Conservation (phyloP, 768 basidiomycete genomes). For the Dendrothele bispora region DNA sequence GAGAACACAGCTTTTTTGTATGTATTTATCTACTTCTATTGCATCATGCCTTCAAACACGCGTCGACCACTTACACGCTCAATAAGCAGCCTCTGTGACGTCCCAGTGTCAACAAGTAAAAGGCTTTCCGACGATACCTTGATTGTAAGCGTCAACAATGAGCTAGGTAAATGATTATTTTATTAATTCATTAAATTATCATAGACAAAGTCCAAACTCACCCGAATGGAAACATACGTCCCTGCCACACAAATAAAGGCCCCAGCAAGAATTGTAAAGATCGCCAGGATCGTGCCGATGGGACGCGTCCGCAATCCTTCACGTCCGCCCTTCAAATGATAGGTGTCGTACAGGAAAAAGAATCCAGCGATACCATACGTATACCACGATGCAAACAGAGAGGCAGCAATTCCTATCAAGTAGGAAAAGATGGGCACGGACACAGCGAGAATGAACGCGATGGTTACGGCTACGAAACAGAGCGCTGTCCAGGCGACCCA, state of each 20-base stretch:
- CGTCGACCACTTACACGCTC: too few relatives aligned
- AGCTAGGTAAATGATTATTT: constrained; percentile 27
- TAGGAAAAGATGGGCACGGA: constrained; percentile 58
- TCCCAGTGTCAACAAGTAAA: constrained; percentile 43
- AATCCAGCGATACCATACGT: constrained; percentile 55
- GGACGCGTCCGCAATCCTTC: constrained; percentile 30
- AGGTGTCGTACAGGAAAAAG: constrained; percentile 53
- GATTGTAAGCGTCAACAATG: constrained; percentile 44
- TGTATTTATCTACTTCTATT: too few relatives aligned
- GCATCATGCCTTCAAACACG: too few relatives aligned
- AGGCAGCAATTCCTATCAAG: constrained; percentile 51
- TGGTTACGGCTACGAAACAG: constrained; percentile 37
- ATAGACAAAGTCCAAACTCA: constrained; percentile 17
- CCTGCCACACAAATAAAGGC: constrained; percentile 54
- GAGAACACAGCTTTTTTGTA: too few relatives aligned
- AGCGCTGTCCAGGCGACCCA: constrained; percentile 48
- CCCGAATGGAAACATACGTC: constrained; percentile 53
- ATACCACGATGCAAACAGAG: constrained; percentile 60
- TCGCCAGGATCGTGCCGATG: constrained; percentile 32
- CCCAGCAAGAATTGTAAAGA: constrained; percentile 45
- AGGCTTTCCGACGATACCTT: constrained; percentile 43
- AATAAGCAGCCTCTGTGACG: too few relatives aligned
- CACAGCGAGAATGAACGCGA: constrained; percentile 47
- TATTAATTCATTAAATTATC: neutral
- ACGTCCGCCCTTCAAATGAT: constrained; percentile 39